Evolutionary conservation across 176 grass and related monocot genomes (phyloP).

Genomic region (Musa troglodytarum): DNA sequence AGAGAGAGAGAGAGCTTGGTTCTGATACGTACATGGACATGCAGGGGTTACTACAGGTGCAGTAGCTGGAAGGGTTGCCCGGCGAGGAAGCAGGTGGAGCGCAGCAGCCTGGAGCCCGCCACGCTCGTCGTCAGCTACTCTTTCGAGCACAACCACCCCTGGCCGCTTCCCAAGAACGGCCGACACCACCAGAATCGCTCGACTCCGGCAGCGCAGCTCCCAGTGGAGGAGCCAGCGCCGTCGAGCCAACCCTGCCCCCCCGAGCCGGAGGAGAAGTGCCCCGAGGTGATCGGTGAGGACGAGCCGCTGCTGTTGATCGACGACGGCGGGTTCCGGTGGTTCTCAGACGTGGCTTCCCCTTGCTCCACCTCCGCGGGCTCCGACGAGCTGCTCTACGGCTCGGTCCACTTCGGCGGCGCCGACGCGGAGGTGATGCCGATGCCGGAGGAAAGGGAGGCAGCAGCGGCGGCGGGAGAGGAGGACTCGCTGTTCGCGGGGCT

Average conservation of each 20-base stretch:
- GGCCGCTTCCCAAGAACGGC: slow-evolving; percentile 6
- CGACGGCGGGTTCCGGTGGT: slow-evolving; percentile 53
- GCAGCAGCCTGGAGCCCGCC: slow-evolving; percentile 11
- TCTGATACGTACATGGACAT: no score
- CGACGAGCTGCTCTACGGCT: slow-evolving; percentile 6
- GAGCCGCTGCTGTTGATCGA: no score
- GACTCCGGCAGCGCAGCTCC: no score
- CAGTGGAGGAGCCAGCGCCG: no score
- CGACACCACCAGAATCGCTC: no score
- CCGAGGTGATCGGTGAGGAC: no score
- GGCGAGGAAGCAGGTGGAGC: slow-evolving; percentile 28
- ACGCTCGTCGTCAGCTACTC: slow-evolving; percentile 17
- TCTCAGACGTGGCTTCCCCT: slow-evolving; percentile 49
- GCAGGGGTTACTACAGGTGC: slow-evolving; percentile 30
- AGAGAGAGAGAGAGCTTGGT: no score
- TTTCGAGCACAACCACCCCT: slow-evolving; percentile 17
- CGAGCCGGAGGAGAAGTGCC: no score
- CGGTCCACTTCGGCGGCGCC: slow-evolving; percentile 34
- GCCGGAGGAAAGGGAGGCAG: background rate
- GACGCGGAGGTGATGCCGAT: background rate
- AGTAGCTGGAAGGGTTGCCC: slow-evolving; percentile 29
- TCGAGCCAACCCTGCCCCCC: no score
- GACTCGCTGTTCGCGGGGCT: background rate
- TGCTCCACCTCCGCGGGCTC: slow-evolving; percentile 39
- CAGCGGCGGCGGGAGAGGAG: background rate